Base-by-base conservation (phyloP, 2,329 filamentous ascomycete genomes). In the Aspergillus flavus region DNA sequence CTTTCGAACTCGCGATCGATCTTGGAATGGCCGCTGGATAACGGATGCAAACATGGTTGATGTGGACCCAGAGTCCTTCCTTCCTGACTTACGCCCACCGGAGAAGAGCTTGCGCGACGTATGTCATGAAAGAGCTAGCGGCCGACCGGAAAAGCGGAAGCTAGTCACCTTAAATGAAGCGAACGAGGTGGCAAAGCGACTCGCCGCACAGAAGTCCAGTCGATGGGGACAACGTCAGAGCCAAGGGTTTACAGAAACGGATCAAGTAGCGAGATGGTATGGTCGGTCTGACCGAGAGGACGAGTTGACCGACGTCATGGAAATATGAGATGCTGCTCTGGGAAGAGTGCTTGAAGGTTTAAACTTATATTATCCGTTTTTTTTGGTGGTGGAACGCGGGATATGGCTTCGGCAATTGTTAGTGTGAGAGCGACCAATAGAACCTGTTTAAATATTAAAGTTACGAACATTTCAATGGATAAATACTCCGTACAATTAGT, bases 161-260 rank as follows among this genome's bases (percentile, higher is more conserved):
- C 75, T 89, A 14, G 85, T 89, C 6, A 85, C 78, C 57, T 71
- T 89, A 61, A 80, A 82, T 45, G 86, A 89, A 72, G 86, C 86
- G 12, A 89, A 87, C 69, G 86, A 88, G 72, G 85, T 89, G 23
- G 85, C 85, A 10, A 85, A 82, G 68, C 71, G 85, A 26, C 66
- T 85, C 66, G 81, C 78, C 2, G 39, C 65, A 53, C 64, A 67
- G 58, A 45, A 39, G 59, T 4, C 53, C 46, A 30, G 28, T 30
- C 10, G 32, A 61, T 12, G 50, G 19, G 12, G 3, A 50, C 12
- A 30, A 34, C 3, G 53, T 65, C 7, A 9, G 58, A 34, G 50
- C 53, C 19, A 48, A 56, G 7, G 19, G 56, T 21, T 39, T 28
- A 28, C 59, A 23, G 61, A 69, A 4, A 61, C 59, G 39, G 65